Conservation (phyloP, 2,329 filamentous ascomycete species). For the Epichloe elymi region DNA sequence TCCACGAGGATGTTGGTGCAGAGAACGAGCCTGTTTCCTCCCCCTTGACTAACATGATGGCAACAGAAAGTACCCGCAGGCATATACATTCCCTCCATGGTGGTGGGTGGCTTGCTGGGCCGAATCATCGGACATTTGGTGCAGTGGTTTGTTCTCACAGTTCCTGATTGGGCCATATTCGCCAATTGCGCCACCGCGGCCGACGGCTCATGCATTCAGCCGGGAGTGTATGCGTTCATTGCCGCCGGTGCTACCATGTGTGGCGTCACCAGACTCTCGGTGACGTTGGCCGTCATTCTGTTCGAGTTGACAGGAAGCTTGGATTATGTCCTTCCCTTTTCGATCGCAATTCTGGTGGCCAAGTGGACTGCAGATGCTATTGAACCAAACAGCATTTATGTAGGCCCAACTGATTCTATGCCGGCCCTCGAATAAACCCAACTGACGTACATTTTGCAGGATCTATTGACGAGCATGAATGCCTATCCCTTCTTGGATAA, state of each 20-base stretch:
- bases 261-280: conserved; percentile 82
- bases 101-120: conserved; percentile 85
- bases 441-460: conserved; percentile 31
- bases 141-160: conserved; percentile 66
- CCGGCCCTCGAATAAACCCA: not conserved
- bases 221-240: conserved; percentile 91
- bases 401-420: conserved; percentile 24
- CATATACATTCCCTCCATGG: conserved; percentile 98
- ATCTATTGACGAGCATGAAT: conserved; percentile 92
- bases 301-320: conserved; percentile 93
- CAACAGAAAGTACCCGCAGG: conserved; percentile 76
- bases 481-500: conserved; percentile 96
- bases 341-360: conserved; percentile 78
- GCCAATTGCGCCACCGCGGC: conserved; percentile 56
- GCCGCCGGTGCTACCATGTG: conserved; percentile 97
- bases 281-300: conserved; percentile 86
- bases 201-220: conserved; percentile 77
- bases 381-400: conserved; percentile 87
- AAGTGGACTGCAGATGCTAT: conserved; percentile 97
- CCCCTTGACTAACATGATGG: conserved; percentile 6
- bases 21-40: too few relatives aligned
- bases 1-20: too few relatives aligned
- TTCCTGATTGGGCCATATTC: conserved; percentile 61
- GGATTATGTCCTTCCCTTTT: conserved; percentile 91
- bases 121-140: conserved; percentile 75